Evolutionary conservation across 2,329 filamentous ascomycete genomes (phyloP).

Genomic region (Lasiodiplodia sp.): DNA sequence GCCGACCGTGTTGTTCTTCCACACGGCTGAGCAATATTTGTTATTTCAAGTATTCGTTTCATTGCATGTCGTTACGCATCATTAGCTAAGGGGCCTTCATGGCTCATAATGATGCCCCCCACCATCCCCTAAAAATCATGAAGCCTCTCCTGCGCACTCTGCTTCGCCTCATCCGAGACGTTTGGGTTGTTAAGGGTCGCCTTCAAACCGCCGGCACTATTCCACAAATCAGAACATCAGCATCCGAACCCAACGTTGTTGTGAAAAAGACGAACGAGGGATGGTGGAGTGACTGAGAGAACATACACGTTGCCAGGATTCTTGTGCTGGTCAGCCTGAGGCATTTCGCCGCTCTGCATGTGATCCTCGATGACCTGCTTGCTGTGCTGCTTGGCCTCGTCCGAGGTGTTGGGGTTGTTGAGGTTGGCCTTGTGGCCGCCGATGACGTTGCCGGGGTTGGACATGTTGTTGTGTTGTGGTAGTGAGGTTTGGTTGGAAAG

Average conservation of each 20-base stretch:
- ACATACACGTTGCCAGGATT: conserved; percentile 64
- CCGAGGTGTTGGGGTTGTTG: conserved; percentile 63
- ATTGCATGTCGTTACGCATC: no score
- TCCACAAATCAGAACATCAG: background rate
- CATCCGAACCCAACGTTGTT: background rate
- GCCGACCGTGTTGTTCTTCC: no score
- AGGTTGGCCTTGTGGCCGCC: conserved; percentile 67
- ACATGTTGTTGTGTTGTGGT: conserved; percentile 48
- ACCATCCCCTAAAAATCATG: conserved; percentile 39
- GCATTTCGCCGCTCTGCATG: conserved; percentile 53
- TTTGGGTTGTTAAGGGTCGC: conserved; percentile 64
- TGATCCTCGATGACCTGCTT: conserved; percentile 60
- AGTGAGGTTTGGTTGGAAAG: background rate
- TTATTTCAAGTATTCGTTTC: background rate
- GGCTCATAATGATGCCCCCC: no score
- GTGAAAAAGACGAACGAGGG: background rate
- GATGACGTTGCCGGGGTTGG: conserved; percentile 59
- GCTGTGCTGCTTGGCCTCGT: conserved; percentile 64
- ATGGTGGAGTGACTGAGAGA: background rate
- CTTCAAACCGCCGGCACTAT: conserved; percentile 37
- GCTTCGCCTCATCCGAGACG: conserved; percentile 63
- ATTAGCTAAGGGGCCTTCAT: background rate
- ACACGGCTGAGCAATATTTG: background rate
- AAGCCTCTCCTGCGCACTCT: conserved; percentile 61
- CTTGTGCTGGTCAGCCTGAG: conserved; percentile 50